Base-by-base conservation (phyloP, 1,284 basidiomycete species). In the Austropuccinia psidii region DNA sequence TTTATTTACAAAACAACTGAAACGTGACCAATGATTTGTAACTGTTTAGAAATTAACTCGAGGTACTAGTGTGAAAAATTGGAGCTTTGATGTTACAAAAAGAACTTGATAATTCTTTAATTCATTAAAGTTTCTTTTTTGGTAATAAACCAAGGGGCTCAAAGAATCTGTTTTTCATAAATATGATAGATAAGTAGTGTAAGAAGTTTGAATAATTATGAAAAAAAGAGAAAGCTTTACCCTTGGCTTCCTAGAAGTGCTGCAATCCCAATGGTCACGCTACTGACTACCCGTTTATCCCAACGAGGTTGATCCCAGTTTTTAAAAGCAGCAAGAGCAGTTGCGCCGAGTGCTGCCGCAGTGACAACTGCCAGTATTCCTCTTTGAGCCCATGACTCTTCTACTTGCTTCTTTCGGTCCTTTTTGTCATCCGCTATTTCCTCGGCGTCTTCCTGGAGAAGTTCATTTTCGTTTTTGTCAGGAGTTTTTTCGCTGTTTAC, bases 191-290 rank as follows among this genome's bases (percentile, higher is more conserved):
- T n/a, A n/a, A n/a, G n/a, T n/a, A n/a, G n/a, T n/a, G n/a, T n/a
- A n/a, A n/a, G n/a, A n/a, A 45, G 11, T n/a, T 11, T 45, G 11
- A 45, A 11, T 45, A n/a, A 45, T n/a, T 45, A 45, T 45, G 11
- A 43, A 13, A 29, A 49, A 33, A 39, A 61, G 50, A 2, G 7
- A 37, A 52, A 0, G 24, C 80, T 86, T 81, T 78, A 90, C 87
- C 87, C 87, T 83, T 91, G 89, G 49, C 86, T 84, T 45, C 85
- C 84, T 82, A 86, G 87, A 27, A 91, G 82, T 1, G 85, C 83
- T 24, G 89, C 76, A 6, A 93, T 80, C 17, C 88, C 89, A 61
- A 87, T 85, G 9, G 86, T 83, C 33, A 89, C 82, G 8, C 85
- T 85, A 27, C 86, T 86, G 7, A 92, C 85, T 11, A 84, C 80